phyloP scores from a whole-genome alignment of 2,329 filamentous ascomycete species.

The Penicillium occitanis region DNA sequence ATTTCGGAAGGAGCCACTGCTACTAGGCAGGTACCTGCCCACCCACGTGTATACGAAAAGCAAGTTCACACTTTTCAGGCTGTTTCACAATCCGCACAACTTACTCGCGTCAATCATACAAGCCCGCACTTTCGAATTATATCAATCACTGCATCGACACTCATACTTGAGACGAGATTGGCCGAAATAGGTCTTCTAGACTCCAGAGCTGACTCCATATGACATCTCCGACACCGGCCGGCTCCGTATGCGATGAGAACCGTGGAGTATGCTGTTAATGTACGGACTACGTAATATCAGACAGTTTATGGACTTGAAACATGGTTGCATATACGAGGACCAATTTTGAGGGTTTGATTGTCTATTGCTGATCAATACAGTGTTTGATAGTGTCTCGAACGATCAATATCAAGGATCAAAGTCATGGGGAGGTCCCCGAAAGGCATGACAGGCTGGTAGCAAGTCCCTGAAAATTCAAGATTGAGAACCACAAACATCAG shows the following conservation, averaged over 20 bases:
- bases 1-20: not conserved
- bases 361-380: not conserved
- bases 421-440: not conserved
- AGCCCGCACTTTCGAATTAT: not conserved
- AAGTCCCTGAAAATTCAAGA: not conserved
- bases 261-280: not conserved
- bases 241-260: not conserved
- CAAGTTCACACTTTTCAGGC: not conserved
- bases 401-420: not conserved
- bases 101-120: not conserved
- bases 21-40: not conserved
- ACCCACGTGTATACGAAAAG: not conserved
- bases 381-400: too few species aligned
- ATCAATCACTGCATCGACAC: not conserved
- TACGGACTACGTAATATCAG: not conserved
- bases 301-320: not conserved
- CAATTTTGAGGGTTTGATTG: not conserved
- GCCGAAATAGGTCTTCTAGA: not conserved
- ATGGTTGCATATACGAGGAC: not conserved
- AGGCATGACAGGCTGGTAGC: not conserved
- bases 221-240: conserved; percentile 8
- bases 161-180: not conserved
- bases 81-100: not conserved
- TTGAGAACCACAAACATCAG: not conserved
- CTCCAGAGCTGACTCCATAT: not conserved